Base-by-base conservation (phyloP, 345 rosid species). In the Rhodomyrtus tomentosa region DNA sequence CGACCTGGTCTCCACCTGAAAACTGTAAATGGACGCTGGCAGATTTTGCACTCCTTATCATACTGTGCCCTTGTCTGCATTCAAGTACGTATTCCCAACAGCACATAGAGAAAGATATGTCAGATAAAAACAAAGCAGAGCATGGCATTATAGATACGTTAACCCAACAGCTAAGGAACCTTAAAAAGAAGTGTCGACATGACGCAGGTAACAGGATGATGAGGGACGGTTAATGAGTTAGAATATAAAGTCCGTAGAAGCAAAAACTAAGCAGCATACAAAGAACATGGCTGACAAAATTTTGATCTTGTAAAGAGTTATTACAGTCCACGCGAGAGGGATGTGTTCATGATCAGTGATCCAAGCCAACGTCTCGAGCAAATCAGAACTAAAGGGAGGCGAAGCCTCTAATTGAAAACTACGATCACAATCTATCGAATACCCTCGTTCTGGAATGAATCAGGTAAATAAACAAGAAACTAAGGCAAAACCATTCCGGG, bases 21-120 rank as follows among this genome's bases (percentile, higher is more conserved):
- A 45, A 96, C 99, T 16, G 98, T 95, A 86, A 96, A 96, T 5
- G 99, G 99, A 16, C 99, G 88, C 1, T 97, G 95, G 84, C 99
- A 97, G 81, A 97, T 97, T 91, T 97, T 97, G 93, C 99, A 97
- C 87, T 95, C 99, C 89, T 97, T 95, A 82, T 95, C 99, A 88
- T 91, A 95, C 68, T 92, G 90, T 55, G 99, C 98, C 85, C 85
- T 89, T 13, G 98, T 94, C 99, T 95, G 88, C 87, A 88, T 54
- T 27, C 55, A 86, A 81, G 87, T 18, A 18, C 76, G 36, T 20
- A 18, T 40, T 24, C 79, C 45, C 79, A 68, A 36, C 45, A 68
- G 45, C 79, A 68, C 79, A 29, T 2, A 29, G 74, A 62, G 40
- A 62, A 16, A 62, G 22, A 62, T 16, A 15, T 21, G 22, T 62